These are phyloP conservation scores for Barnettozyma californica DNA, from an alignment of 805 yeast species.

Conservation along the genomic window DNA sequence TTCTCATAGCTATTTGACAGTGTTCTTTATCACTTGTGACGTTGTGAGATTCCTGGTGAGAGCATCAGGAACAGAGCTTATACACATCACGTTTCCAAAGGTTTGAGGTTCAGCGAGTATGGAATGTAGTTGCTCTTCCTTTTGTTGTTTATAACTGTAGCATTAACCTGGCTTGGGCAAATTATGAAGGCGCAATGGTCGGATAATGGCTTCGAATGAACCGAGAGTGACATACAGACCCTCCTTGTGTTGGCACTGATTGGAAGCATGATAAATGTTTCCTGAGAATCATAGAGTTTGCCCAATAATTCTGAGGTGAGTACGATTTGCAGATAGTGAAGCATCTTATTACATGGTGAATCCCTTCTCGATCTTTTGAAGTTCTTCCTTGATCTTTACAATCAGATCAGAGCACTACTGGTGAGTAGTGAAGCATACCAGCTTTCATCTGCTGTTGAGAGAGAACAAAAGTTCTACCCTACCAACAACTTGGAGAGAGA, in stretches of 20 bases:
- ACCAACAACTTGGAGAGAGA: no score
- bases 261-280: slow-evolving; percentile 4
- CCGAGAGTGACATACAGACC: background rate
- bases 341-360: slow-evolving; percentile 3
- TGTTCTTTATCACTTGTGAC: slow-evolving; percentile 4
- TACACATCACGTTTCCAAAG: background rate
- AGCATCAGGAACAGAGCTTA: background rate
- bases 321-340: background rate
- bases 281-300: slow-evolving; percentile 1
- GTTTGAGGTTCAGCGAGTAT: background rate
- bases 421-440: no score
- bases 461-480: no score
- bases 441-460: no score
- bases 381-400: background rate
- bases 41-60: slow-evolving; percentile 1
- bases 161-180: background rate
- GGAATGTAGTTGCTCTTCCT: background rate
- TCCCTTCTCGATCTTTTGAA: background rate
- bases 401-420: no score
- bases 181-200: background rate
- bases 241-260: background rate
- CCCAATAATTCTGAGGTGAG: background rate
- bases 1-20: background rate
- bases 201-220: background rate
- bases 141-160: background rate